phyloP scores from a whole-genome alignment of 2,329 filamentous ascomycete genomes.

The Botrytis medusae region DNA sequence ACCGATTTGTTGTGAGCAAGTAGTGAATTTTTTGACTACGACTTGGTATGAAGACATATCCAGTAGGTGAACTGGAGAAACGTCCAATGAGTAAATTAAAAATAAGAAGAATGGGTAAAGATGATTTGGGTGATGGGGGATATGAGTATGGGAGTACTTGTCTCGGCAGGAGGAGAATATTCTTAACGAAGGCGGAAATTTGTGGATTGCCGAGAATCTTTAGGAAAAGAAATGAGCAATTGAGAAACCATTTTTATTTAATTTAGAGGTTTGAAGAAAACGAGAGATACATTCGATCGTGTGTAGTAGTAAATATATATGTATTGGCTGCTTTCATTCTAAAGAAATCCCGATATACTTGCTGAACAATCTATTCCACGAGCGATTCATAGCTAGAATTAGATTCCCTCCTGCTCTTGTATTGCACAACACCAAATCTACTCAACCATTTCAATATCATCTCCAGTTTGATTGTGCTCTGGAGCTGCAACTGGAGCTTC shows the following conservation, averaged over 20 bases:
- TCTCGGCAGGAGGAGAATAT: neutral
- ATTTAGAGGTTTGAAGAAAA: neutral
- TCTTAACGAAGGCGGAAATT: neutral
- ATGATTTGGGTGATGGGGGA: neutral
- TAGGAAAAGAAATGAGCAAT: neutral
- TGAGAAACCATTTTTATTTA: neutral
- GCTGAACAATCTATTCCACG: neutral
- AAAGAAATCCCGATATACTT: neutral
- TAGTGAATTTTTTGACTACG: neutral
- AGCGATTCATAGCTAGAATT: neutral
- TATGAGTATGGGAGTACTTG: neutral
- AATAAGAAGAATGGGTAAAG: neutral
- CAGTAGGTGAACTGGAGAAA: neutral
- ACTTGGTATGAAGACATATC: neutral
- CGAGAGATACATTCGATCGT: neutral
- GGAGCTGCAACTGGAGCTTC: conserved; percentile 35
- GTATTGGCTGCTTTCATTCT: neutral
- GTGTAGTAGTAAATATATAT: neutral
- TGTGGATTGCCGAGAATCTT: neutral
- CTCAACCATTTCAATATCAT: conserved; percentile 69
- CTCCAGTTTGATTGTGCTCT: conserved; percentile 41
- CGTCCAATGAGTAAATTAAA: neutral
- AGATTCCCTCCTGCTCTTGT: neutral
- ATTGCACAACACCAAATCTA: conserved; percentile 17
- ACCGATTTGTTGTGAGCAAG: neutral